Conservation (phyloP, 805 yeast genomes). For the Candida xiaguanensis region DNA sequence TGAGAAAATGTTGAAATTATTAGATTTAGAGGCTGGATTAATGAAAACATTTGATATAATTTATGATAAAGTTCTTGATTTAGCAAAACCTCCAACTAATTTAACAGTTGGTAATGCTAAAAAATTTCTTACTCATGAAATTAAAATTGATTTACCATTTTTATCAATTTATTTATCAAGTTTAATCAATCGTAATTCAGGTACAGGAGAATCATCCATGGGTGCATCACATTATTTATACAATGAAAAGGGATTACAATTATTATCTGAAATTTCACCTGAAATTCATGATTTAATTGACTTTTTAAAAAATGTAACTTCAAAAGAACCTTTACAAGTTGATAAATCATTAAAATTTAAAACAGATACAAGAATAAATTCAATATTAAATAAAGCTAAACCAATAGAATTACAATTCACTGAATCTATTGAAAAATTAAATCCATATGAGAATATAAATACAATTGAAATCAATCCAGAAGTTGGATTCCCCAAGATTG, state of each 20-base stretch:
- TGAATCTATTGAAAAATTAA: conserved; percentile 12
- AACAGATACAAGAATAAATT: conserved; percentile 15
- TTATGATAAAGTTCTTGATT: conserved; percentile 20
- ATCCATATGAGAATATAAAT: conserved; percentile 29
- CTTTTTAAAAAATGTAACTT: conserved; percentile 9
- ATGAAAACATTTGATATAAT: conserved; percentile 25
- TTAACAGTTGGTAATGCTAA: neutral
- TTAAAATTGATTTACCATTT: conserved; percentile 32
- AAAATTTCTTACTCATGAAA: conserved; percentile 13
- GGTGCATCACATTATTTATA: conserved; percentile 30
- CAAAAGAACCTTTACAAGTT: neutral
- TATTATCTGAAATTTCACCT: conserved; percentile 31
- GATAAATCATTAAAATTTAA: conserved; percentile 10
- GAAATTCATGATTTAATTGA: conserved; percentile 21
- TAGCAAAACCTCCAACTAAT: conserved; percentile 33
- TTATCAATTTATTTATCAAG: conserved; percentile 23
- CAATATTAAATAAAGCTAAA: conserved; percentile 6
- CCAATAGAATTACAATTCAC: neutral
- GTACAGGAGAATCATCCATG: conserved; percentile 20
- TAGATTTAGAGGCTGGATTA: conserved; percentile 26
- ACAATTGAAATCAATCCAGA: conserved; percentile 11
- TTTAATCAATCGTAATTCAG: conserved; percentile 12
- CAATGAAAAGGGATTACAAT: conserved; percentile 26
- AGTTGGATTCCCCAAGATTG: conserved; percentile 1
- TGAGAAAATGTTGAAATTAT: conserved; percentile 20